Evolutionary conservation across 371 early-diverging fungal species (phyloP).

Genomic region (Mortierella sp.): DNA sequence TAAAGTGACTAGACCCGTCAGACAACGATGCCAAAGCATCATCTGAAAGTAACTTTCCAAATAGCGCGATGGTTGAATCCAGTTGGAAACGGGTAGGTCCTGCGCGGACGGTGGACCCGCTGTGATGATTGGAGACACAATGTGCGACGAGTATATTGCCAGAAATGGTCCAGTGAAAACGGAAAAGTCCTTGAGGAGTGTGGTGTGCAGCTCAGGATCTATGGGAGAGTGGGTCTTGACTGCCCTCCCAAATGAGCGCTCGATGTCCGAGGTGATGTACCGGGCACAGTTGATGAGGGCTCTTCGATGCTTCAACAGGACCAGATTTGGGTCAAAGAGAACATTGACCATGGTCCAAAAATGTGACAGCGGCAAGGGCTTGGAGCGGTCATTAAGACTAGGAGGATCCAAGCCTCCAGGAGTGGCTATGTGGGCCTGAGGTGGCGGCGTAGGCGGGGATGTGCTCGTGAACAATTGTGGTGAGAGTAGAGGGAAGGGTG

Average conservation of each 20-base stretch:
- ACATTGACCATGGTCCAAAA: constrained; percentile 14
- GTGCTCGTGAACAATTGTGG: no score
- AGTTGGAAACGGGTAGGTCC: neutral
- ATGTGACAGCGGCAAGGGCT: constrained; percentile 1
- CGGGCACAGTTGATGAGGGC: constrained; percentile 38
- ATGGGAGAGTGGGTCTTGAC: neutral
- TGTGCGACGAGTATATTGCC: neutral
- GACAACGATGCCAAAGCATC: constrained; percentile 33
- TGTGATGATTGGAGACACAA: no score
- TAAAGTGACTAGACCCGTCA: constrained; percentile 9
- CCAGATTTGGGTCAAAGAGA: constrained; percentile 29
- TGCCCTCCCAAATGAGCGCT: neutral
- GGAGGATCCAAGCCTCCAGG: neutral
- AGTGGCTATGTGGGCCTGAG: neutral
- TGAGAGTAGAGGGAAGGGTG: no score
- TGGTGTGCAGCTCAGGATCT: neutral
- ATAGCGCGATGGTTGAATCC: constrained; percentile 8
- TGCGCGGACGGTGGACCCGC: neutral
- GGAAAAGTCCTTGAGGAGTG: neutral
- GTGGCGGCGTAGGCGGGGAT: no score
- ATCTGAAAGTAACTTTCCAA: constrained; percentile 18
- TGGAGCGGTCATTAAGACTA: neutral
- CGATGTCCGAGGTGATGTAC: constrained; percentile 23
- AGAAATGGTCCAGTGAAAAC: constrained; percentile 19
- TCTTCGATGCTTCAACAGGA: constrained; percentile 12